Base-by-base conservation (phyloP, 192 early-diverging fungal genomes). In the Backusella tarrabulga region DNA sequence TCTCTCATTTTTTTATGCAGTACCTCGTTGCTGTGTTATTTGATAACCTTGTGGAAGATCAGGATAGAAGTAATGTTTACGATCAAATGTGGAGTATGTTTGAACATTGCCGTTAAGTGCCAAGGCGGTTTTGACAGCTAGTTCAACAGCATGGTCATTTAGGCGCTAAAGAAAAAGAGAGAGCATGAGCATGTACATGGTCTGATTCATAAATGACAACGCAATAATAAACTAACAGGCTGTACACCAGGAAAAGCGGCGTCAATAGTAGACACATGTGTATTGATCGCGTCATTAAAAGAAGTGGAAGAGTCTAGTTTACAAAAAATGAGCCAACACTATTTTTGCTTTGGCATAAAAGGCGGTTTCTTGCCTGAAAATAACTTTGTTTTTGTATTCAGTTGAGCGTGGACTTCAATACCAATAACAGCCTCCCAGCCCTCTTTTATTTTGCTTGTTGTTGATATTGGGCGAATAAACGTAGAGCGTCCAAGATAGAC, bases 61-160 rank as follows among this genome's bases (percentile, higher is more conserved):
- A 3, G 92, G 89, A 80, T 98, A 98, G 84, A 97, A 97, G 77
- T 98, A 98, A 79, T 98, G 97, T 79, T 98, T 97, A 60, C 97
- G 90, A 72, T 97, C 97, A 79, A 98, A 98, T 1, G 89, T 85
- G 14, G 92, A 95, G 29, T 70, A 34, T 6, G 34, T 75, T 67
- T 94, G 89, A 34, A 97, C 86, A 38, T 88, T 85, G 3, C 90
- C 85, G 12, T 87, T 81, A 34, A 98, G 77, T 0, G 92, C 92
- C 35, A 97, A 81, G 0, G 95, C 87, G 1, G 95, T 91, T 44
- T 84, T 88, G 2, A 95, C 83, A 1, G 93, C 95, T 35, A 93
- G 77, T n/a, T 86, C 76, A 4, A 98, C 86, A 71, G 92, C 93
- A 26, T 92, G 86, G 4, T 87, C 81, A 75, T 96, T 97, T 9